A percentile compares a stretch with the other conserved stretches of the same genome.
Conservation (phyloP, 768 basidiomycete species). For the Podaxis sp. region DNA sequence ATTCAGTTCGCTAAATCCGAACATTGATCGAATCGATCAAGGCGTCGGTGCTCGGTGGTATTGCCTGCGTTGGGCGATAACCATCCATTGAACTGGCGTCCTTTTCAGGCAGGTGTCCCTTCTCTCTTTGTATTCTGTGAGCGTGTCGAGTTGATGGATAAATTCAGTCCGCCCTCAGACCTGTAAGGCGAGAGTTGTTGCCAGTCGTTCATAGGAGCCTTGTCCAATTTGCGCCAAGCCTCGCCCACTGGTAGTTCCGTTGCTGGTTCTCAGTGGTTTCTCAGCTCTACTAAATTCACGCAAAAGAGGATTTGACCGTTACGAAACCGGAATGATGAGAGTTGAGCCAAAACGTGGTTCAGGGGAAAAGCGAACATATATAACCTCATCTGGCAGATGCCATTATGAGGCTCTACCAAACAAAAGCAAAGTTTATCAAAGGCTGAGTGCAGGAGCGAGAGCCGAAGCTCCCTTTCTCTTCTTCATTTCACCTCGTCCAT, state of each 20-base stretch:
- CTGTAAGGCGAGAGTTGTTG: neutral
- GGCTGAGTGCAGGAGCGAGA: neutral
- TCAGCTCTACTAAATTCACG: neutral
- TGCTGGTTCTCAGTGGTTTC: neutral
- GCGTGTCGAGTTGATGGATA: no score
- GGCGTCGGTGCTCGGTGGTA: no score
- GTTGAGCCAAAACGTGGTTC: neutral
- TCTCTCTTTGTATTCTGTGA: no score
- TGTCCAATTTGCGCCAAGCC: slow-evolving; percentile 1
- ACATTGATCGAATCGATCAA: no score
- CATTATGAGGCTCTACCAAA: slow-evolving; percentile 6
- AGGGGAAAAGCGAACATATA: slow-evolving; percentile 2
- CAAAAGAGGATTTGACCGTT: neutral
- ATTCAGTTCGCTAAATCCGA: no score
- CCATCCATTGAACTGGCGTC: no score
- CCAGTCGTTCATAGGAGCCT: neutral
- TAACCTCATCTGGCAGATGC: slow-evolving; percentile 3
- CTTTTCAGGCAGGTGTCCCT: no score
- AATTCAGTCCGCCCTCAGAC: no score
- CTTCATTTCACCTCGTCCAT: slow-evolving; percentile 5
- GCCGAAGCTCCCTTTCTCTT: slow-evolving; percentile 9
- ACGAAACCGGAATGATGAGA: slow-evolving; percentile 1
- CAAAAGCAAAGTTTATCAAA: slow-evolving; percentile 16
- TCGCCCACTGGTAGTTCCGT: neutral
- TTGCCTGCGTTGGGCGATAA: no score